Evolutionary conservation across 345 rosid species (phyloP), one percentile per base, ranked within the genome.

Genomic region (Abelmoschus esculentus): DNA sequence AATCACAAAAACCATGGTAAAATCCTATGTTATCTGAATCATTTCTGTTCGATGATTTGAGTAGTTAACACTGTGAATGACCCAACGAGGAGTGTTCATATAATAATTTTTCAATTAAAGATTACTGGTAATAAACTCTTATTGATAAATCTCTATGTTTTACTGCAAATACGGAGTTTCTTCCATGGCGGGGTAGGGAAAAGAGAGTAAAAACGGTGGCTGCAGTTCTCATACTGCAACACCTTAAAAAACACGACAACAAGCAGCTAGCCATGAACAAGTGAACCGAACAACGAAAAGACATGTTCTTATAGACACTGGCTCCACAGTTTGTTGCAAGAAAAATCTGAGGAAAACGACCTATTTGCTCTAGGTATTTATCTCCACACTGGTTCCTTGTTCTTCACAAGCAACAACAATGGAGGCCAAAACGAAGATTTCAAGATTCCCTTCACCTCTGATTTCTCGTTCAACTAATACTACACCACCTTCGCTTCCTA

Each of bases 361-460:
- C 44, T 40, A 96, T 93, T 42, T 84, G 93, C 29, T 90, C 93
- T n/a, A 83, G 98, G 67, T 90, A 93, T 80, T 75, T 93, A 73
- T 93, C 98, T 36, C 89, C 32, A 87, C 96, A 75, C 93, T 71
- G 90, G 91, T 71, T 87, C 92, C 55, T 81, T 72, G 89, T 0
- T 72, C 79, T 38, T 76, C 88, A 0, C 60, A 82, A 0, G 73
- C 90, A 0, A 61, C 81, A 0, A 56, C 83, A 2, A 80, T 76
- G 31, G 72, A 83, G 2, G 54, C 75, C 18, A 73, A 62, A 75
- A 17, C 74, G 54, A 63, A 77, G 26, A 67, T 82, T 40, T 40
- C 44, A 53, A 81, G 96, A 69, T 85, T 63, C 73, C 82, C 89
- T 47, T 92, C 93, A 4, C 97, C 92, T 1, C 60, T 86, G 11